Percentiles rank a stretch among this genome's conserved stretches.
These are phyloP conservation scores for Daldinia concentrica DNA, from an alignment of 495 filamentous ascomycete genomes.

Conservation along the genomic window DNA sequence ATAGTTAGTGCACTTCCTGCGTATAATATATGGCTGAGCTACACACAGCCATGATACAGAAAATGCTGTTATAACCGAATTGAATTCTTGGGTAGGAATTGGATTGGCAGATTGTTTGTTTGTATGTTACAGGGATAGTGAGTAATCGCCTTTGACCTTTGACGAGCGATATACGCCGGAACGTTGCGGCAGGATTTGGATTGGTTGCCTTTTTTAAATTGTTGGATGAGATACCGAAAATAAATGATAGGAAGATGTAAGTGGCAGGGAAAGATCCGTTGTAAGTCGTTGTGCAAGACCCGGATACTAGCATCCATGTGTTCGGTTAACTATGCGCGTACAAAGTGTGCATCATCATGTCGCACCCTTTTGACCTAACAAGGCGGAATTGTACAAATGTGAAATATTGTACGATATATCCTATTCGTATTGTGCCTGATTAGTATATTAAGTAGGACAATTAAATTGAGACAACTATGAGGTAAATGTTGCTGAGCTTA, in stretches of 20 bases:
- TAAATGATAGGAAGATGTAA: neutral
- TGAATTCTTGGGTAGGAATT: slow-evolving; percentile 6
- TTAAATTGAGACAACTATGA: no score
- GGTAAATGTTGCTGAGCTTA: no score
- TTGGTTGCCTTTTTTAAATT: neutral
- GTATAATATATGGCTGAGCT: slow-evolving; percentile 2
- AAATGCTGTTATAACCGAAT: neutral
- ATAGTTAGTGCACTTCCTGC: neutral
- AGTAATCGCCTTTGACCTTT: slow-evolving; percentile 27
- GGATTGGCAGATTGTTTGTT: slow-evolving; percentile 5
- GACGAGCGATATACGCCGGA: slow-evolving; percentile 11
- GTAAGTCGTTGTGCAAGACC: neutral
- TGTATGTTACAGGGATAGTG: slow-evolving; percentile 22
- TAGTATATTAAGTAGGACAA: neutral
- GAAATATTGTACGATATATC: no score
- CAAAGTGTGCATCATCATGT: neutral
- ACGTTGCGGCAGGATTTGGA: neutral
- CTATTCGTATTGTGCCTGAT: neutral
- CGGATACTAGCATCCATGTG: neutral
- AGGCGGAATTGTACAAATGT: neutral
- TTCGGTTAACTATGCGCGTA: neutral
- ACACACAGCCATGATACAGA: neutral
- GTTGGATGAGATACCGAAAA: neutral
- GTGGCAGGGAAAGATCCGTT: neutral
- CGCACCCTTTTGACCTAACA: neutral